A percentile compares a stretch with the other conserved stretches of the same genome.
Evolutionary conservation across 345 rosid species (phyloP).

Genomic region (Carallia pectinifolia): DNA sequence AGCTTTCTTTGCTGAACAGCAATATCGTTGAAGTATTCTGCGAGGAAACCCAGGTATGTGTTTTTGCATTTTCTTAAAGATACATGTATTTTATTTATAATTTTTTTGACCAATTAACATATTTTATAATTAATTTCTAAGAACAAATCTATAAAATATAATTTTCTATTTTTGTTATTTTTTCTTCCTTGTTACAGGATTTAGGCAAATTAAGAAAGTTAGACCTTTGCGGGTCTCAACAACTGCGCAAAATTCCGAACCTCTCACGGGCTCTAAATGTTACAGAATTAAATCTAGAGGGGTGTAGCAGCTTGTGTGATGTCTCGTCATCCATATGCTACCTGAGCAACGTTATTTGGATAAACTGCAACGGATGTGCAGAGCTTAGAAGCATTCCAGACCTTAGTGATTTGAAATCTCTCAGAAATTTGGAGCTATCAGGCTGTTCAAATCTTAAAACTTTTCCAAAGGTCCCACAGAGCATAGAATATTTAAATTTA

Average conservation of each 20-base stretch:
- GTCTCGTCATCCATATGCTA: slow-evolving; percentile 30
- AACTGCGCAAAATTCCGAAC: slow-evolving; percentile 1
- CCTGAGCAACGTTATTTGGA: slow-evolving; percentile 13
- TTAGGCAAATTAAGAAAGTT: too few relatives aligned
- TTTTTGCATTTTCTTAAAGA: too few relatives aligned
- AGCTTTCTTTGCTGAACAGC: too few relatives aligned
- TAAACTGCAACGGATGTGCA: slow-evolving; percentile 17
- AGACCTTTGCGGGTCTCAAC: too few relatives aligned
- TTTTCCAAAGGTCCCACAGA: slow-evolving; percentile 24
- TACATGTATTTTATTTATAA: too few relatives aligned
- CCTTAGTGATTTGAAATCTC: not conserved
- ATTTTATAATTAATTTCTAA: too few relatives aligned
- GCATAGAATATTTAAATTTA: slow-evolving; percentile 24
- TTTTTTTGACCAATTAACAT: too few relatives aligned
- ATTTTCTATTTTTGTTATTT: too few relatives aligned
- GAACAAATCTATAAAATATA: too few relatives aligned
- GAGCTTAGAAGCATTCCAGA: not conserved
- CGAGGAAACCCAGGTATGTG: too few relatives aligned
- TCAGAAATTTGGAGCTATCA: not conserved
- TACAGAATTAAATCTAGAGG: slow-evolving; percentile 28
- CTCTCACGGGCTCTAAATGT: slow-evolving; percentile 20
- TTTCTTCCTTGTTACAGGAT: too few relatives aligned
- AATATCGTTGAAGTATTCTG: too few relatives aligned
- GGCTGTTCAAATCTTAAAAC: slow-evolving; percentile 12
- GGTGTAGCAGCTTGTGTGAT: slow-evolving; percentile 21